A percentile compares a stretch with the other conserved stretches of the same genome.
Evolutionary conservation across 2,329 filamentous ascomycete genomes (phyloP).

Genomic region (Colletotrichum orbiculare): DNA sequence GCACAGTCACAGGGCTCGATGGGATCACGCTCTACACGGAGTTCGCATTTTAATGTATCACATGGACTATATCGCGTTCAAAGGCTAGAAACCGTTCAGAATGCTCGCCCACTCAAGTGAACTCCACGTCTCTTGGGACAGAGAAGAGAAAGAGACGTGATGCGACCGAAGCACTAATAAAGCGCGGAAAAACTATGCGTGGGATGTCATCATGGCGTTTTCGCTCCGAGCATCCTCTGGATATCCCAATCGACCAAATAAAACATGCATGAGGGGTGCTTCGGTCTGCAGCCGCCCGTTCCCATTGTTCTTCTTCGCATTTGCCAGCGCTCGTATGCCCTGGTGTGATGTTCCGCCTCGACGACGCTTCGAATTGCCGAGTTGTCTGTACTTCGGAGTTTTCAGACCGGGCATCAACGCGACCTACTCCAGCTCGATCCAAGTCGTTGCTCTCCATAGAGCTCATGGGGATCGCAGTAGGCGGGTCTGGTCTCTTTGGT

Average conservation of each 20-base stretch:
- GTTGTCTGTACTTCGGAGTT: background rate
- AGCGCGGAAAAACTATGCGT: constrained; percentile 29
- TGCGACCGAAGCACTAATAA: constrained; percentile 13
- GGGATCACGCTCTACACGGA: too few species aligned
- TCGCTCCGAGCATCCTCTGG: constrained; percentile 33
- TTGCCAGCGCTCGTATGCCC: background rate
- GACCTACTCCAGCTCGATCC: too few species aligned
- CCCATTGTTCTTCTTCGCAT: constrained; percentile 8
- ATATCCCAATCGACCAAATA: constrained; percentile 33
- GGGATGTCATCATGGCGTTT: constrained; percentile 31
- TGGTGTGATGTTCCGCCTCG: background rate
- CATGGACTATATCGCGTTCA: constrained; percentile 3
- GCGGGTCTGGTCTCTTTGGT: background rate
- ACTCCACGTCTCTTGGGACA: constrained; percentile 2
- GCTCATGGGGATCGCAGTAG: background rate
- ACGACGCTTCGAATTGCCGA: background rate
- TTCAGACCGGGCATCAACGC: too few species aligned
- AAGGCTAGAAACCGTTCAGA: too few species aligned
- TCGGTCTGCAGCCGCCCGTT: constrained; percentile 10
- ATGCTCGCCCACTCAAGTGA: too few species aligned
- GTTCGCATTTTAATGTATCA: constrained; percentile 9
- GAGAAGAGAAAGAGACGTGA: constrained; percentile 12
- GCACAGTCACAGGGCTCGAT: too few species aligned
- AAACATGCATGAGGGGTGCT: constrained; percentile 6
- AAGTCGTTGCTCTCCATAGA: background rate